These are phyloP conservation scores for Mucor circinelloides DNA, from an alignment of 371 early-diverging fungal genomes.

Conservation along the genomic window DNA sequence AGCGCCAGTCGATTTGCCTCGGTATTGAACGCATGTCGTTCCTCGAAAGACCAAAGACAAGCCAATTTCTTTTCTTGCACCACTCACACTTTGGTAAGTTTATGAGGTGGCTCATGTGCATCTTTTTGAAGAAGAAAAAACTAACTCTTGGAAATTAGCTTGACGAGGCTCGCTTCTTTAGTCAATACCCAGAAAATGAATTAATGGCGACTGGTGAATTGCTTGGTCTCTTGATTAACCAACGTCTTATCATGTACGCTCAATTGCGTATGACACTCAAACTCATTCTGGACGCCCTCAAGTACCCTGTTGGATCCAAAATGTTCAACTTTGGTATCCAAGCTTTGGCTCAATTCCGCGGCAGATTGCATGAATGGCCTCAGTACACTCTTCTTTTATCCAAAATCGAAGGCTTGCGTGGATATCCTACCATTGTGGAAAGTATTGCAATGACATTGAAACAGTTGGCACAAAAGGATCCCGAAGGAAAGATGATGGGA, in stretches of 20 bases:
- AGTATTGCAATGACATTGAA: conserved; percentile 34
- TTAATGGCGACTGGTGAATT: conserved; percentile 83
- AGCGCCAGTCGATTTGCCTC: conserved; percentile 73
- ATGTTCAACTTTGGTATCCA: conserved; percentile 90
- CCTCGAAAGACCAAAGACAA: conserved; percentile 68
- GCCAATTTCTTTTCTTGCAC: conserved; percentile 80
- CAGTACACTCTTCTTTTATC: conserved; percentile 81
- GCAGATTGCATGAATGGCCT: conserved; percentile 89
- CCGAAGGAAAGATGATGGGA: conserved; percentile 25
- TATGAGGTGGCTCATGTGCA: neutral
- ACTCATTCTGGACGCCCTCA: conserved; percentile 82
- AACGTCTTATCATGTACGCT: conserved; percentile 76
- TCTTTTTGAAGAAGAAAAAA: neutral
- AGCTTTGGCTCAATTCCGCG: conserved; percentile 82
- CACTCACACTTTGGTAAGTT: conserved; percentile 69
- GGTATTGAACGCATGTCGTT: conserved; percentile 70
- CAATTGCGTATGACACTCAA: conserved; percentile 83
- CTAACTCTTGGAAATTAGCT: conserved; percentile 40
- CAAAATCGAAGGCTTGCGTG: conserved; percentile 78
- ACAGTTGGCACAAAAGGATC: conserved; percentile 33
- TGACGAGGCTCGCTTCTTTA: conserved; percentile 94
- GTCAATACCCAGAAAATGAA: conserved; percentile 91
- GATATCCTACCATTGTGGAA: conserved; percentile 32
- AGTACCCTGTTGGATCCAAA: conserved; percentile 75
- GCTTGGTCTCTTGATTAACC: conserved; percentile 86